These are phyloP conservation scores for Paraphoma sp. DNA, from an alignment of 2,329 filamentous ascomycete genomes.

Conservation along the genomic window DNA sequence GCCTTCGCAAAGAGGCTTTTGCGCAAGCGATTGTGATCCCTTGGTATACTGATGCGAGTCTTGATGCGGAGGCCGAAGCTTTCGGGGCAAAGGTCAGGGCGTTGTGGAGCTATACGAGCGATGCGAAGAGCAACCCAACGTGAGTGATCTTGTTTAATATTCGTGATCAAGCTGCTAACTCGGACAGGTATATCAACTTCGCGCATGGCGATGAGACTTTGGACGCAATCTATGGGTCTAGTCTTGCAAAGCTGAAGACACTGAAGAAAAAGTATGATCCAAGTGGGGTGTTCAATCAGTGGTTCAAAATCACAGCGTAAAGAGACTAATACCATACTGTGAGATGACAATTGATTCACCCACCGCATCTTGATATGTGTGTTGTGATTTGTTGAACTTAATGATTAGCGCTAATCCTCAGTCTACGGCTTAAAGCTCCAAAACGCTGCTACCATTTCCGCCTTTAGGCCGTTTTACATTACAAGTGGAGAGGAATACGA, in stretches of 20 bases:
- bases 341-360: background rate
- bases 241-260: slow-evolving; percentile 19
- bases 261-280: slow-evolving; percentile 39
- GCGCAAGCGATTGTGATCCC: slow-evolving; percentile 48
- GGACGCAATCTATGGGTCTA: slow-evolving; percentile 31
- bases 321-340: background rate
- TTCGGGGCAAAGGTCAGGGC: slow-evolving; percentile 44
- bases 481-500: no score
- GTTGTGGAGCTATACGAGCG: slow-evolving; percentile 27
- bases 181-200: slow-evolving; percentile 36
- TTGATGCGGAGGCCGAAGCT: slow-evolving; percentile 44
- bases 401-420: no score
- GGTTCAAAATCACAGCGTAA: background rate
- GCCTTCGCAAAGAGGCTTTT: slow-evolving; percentile 33
- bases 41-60: slow-evolving; percentile 46
- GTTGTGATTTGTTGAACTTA: no score
- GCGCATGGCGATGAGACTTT: slow-evolving; percentile 33
- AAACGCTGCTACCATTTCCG: no score
- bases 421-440: no score
- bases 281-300: background rate
- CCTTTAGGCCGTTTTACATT: no score
- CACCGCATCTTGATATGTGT: no score
- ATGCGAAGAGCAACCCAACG: slow-evolving; percentile 17
- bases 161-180: background rate
- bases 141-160: slow-evolving; percentile 20